Conservation (phyloP, 441 rosid species). For the Melastoma candidum region DNA sequence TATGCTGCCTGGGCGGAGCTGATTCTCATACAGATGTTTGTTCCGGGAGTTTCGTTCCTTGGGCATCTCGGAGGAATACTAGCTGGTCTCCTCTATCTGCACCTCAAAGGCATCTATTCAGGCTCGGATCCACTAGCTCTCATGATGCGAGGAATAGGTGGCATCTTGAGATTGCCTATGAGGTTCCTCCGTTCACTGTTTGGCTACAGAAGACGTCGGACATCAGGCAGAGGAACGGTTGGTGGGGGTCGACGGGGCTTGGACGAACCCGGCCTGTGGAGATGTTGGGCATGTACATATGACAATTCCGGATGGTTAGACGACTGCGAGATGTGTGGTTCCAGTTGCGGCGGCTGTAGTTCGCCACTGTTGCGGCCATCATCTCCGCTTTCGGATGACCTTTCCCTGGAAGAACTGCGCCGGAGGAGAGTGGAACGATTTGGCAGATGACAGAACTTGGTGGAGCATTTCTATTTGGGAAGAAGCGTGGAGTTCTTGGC, state of each 20-base stretch:
- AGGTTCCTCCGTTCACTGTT: constrained; percentile 33
- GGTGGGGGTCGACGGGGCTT: constrained; percentile 39
- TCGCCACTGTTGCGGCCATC: constrained; percentile 18
- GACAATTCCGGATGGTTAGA: constrained; percentile 54
- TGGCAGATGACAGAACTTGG: constrained; percentile 19
- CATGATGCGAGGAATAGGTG: constrained; percentile 31
- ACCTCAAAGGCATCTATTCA: constrained; percentile 39
- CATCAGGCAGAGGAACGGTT: constrained; percentile 58
- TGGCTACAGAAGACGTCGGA: constrained; percentile 26
- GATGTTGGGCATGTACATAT: constrained; percentile 74
- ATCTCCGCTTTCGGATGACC: constrained; percentile 21
- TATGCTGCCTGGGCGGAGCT: constrained; percentile 93
- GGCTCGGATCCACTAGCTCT: constrained; percentile 45
- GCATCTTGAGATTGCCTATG: constrained; percentile 44
- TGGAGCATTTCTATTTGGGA: too few species aligned
- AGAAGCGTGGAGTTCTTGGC: too few species aligned
- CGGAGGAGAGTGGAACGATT: constrained; percentile 76
- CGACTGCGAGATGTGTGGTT: constrained; percentile 81
- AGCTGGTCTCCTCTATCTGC: constrained; percentile 70
- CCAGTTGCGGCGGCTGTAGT: constrained; percentile 26
- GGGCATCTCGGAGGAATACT: constrained; percentile 95
- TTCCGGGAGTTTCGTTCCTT: constrained; percentile 75
- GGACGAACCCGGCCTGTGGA: constrained; percentile 42
- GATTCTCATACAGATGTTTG: constrained; percentile 76
- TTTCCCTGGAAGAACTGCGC: constrained; percentile 57